Evolutionary conservation across 106 monocot species (phyloP).

Genomic region (Chionographis japonica): DNA sequence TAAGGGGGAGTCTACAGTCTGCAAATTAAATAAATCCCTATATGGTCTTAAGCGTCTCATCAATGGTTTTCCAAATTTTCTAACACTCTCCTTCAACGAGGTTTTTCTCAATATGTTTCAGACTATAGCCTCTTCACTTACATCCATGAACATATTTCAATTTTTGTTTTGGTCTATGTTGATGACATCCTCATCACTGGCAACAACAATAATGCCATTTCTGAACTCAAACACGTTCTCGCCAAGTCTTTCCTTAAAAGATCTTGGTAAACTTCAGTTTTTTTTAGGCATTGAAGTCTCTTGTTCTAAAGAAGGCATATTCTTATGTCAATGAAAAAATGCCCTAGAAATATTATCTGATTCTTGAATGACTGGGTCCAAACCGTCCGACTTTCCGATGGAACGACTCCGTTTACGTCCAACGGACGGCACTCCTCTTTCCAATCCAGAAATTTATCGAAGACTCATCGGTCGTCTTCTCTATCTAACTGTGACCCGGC

Average conservation of each 20-base stretch:
- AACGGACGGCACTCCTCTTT: neutral
- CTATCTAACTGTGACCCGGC: neutral
- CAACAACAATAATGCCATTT: neutral
- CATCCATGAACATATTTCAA: neutral
- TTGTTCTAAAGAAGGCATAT: neutral
- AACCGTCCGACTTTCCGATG: neutral
- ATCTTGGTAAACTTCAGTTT: neutral
- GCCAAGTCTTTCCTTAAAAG: neutral
- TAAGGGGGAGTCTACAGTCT: neutral
- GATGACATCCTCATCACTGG: neutral
- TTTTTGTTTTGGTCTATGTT: neutral
- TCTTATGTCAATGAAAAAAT: neutral
- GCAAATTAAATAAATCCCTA: conserved; percentile 1
- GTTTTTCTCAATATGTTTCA: neutral
- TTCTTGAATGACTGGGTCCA: neutral
- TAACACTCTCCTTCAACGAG: neutral
- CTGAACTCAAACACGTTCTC: neutral
- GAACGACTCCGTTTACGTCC: neutral
- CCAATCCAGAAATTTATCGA: neutral
- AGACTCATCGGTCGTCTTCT: neutral
- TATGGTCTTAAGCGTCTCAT: neutral
- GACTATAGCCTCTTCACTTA: neutral
- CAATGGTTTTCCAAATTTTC: conserved; percentile 2
- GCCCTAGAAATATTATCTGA: conserved; percentile 1
- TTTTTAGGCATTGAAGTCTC: conserved; percentile 1